phyloP scores from a whole-genome alignment of 306 rosid species.

The Quillaja saponaria region DNA sequence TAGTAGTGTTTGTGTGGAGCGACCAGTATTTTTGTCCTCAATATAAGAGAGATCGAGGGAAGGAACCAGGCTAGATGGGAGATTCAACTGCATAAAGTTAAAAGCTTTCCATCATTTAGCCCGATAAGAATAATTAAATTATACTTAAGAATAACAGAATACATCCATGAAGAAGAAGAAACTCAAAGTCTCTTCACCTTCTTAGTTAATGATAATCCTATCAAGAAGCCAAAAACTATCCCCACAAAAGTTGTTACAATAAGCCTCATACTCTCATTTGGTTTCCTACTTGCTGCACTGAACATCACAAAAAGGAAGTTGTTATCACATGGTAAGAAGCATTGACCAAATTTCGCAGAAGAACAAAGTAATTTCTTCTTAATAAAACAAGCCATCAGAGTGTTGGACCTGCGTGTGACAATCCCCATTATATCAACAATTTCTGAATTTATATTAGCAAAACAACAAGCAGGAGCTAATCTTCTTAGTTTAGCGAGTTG shows the following conservation, averaged over 20 bases:
- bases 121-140: constrained; percentile 25
- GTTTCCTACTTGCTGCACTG: constrained; percentile 73
- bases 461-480: constrained; percentile 42
- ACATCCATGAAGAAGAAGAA: constrained; percentile 15
- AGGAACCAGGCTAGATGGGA: constrained; percentile 67
- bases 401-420: constrained; percentile 68
- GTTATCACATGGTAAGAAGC: constrained; percentile 15
- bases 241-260: constrained; percentile 79
- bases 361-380: constrained; percentile 7
- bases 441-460: constrained; percentile 42
- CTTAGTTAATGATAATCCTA: constrained; percentile 85
- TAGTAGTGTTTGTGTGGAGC: background rate
- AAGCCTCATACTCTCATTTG: constrained; percentile 82
- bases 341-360: constrained; percentile 10
- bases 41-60: constrained; percentile 52
- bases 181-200: constrained; percentile 53
- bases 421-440: constrained; percentile 73
- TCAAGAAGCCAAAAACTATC: constrained; percentile 79
- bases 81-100: constrained; percentile 67
- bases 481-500: constrained; percentile 46
- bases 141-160: constrained; percentile 17
- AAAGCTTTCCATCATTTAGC: constrained; percentile 26
- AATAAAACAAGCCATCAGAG: constrained; percentile 24
- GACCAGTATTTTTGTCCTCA: constrained; percentile 46
- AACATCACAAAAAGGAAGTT: constrained; percentile 22